phyloP scores from a whole-genome alignment of 2,329 filamentous ascomycete species.

The Arthrobotrys megalospora region DNA sequence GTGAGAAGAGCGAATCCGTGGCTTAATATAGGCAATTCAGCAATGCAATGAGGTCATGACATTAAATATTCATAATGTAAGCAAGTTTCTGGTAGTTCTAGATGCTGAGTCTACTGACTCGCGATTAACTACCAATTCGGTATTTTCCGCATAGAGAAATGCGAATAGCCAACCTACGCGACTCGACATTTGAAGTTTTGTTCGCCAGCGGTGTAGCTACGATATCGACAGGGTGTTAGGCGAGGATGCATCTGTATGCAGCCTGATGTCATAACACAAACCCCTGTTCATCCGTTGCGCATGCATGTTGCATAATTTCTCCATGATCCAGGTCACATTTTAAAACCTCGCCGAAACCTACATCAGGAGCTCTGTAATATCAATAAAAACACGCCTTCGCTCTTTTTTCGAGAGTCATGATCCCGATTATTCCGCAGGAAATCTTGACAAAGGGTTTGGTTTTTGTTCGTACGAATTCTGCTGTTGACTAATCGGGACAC shows the following conservation, averaged over 20 bases:
- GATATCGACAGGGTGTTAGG: neutral
- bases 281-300: neutral
- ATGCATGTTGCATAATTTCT: constrained; percentile 22
- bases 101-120: neutral
- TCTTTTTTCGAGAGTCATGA: neutral
- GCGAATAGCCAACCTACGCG: neutral
- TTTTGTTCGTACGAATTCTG: constrained; percentile 1
- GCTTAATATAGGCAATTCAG: constrained; percentile 6
- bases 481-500: constrained; percentile 26
- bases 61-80: neutral
- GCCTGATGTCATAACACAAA: constrained; percentile 40
- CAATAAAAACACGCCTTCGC: neutral
- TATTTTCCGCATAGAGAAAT: neutral
- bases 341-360: neutral
- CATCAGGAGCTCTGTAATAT: constrained; percentile 5
- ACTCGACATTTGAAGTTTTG: neutral
- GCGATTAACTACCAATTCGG: neutral
- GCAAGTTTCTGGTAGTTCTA: neutral
- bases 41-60: neutral
- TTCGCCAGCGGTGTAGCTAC: neutral
- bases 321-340: neutral
- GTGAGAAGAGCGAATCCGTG: neutral
- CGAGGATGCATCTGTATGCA: constrained; percentile 5
- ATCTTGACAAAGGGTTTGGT: neutral
- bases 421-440: neutral